A percentile compares a stretch with the other conserved stretches of the same genome.
Conservation (phyloP, 106 monocot species). For the Dendrobium nobile region DNA sequence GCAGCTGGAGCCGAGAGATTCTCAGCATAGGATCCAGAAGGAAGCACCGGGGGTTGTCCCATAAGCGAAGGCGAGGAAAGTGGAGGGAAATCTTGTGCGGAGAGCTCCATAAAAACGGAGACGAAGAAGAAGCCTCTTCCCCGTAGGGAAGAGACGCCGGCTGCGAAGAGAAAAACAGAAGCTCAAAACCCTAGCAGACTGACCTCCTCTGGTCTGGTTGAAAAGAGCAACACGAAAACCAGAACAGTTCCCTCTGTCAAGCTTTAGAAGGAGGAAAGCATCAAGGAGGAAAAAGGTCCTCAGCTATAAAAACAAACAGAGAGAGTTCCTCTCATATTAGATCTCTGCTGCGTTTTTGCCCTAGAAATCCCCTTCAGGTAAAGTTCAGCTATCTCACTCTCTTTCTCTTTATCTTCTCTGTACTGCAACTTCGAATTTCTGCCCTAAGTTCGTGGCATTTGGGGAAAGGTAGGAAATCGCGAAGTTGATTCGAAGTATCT, state of each 20-base stretch:
- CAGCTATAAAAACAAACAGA: no score
- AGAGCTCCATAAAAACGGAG: no score
- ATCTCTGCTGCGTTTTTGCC: neutral
- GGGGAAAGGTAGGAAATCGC: neutral
- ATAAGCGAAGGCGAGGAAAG: no score
- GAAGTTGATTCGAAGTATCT: neutral
- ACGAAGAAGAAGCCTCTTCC: no score
- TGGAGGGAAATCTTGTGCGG: no score
- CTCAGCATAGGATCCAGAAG: no score
- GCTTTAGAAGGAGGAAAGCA: neutral
- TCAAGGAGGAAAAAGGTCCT: neutral
- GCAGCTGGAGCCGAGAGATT: no score
- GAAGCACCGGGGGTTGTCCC: no score
- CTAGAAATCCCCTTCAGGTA: neutral
- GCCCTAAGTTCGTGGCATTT: neutral
- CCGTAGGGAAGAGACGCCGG: no score
- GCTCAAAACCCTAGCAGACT: no score
- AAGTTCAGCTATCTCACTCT: neutral
- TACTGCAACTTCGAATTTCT: neutral
- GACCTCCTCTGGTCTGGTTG: neutral
- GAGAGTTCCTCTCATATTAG: neutral
- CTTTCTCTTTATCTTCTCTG: neutral
- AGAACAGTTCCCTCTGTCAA: neutral
- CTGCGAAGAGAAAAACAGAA: no score
- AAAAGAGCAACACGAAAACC: neutral